A percentile compares a stretch with the other conserved stretches of the same genome.
phyloP scores from a whole-genome alignment of 306 rosid genomes.

The Potentilla sterilis region DNA sequence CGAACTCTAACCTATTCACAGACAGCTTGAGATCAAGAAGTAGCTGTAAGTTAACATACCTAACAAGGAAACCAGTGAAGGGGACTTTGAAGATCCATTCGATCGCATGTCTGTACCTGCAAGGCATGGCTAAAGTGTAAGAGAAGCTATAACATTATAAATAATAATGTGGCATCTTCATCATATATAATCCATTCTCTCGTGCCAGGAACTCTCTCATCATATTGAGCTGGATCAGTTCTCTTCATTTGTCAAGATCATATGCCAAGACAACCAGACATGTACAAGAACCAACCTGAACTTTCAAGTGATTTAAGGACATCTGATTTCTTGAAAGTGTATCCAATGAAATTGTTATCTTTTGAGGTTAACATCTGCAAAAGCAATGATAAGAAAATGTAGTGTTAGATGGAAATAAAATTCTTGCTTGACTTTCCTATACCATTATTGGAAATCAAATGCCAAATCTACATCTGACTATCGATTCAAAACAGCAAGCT shows the following conservation, averaged over 20 bases:
- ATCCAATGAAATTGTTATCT: slow-evolving; percentile 95
- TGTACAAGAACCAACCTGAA: slow-evolving; percentile 49
- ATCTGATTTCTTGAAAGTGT: slow-evolving; percentile 85
- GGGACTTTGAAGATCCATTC: slow-evolving; percentile 54
- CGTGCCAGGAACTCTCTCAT: neutral
- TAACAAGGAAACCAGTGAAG: slow-evolving; percentile 82
- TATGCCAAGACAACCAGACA: neutral
- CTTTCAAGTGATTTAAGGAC: slow-evolving; percentile 73
- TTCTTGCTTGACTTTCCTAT: neutral
- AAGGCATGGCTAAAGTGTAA: slow-evolving; percentile 20
- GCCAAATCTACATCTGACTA: neutral
- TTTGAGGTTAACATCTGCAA: slow-evolving; percentile 96
- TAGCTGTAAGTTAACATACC: slow-evolving; percentile 47
- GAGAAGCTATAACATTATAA: neutral
- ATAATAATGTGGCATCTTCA: slow-evolving; percentile 2
- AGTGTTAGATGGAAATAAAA: neutral
- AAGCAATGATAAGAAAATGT: neutral
- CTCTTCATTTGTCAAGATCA: neutral
- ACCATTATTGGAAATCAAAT: neutral
- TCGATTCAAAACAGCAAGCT: neutral
- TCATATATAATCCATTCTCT: neutral
- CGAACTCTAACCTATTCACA: neutral
- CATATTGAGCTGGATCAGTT: neutral
- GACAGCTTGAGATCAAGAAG: neutral
- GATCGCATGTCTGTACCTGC: slow-evolving; percentile 62